Evolutionary conservation across 2,329 filamentous ascomycete species (phyloP).

Genomic region (Diaporthe capsici): DNA sequence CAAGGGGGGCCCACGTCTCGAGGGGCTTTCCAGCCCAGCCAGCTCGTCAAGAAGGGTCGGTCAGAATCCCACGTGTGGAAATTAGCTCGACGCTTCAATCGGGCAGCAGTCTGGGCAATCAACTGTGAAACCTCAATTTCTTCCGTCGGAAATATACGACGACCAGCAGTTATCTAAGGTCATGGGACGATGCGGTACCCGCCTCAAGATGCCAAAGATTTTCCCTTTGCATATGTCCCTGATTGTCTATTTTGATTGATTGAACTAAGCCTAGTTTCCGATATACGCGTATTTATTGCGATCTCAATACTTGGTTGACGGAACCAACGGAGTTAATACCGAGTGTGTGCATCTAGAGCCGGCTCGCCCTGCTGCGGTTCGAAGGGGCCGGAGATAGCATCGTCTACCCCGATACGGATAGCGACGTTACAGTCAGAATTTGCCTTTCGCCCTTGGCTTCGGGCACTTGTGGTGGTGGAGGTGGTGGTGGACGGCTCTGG

Average conservation of each 20-base stretch:
- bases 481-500: neutral
- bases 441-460: neutral
- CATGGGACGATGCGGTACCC: no score
- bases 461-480: neutral
- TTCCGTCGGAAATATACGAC: neutral
- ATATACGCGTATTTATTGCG: no score
- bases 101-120: neutral
- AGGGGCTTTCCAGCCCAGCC: neutral
- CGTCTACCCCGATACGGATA: neutral
- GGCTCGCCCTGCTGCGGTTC: neutral
- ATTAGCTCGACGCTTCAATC: neutral
- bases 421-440: conserved; percentile 1
- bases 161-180: neutral
- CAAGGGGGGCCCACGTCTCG: conserved; percentile 17
- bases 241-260: no score
- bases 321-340: no score
- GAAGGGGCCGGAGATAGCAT: neutral
- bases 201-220: neutral
- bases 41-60: neutral
- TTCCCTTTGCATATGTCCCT: neutral
- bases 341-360: neutral
- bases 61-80: neutral
- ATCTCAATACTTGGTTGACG: neutral
- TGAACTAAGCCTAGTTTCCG: fast-evolving
- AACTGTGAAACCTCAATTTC: neutral